Percentiles rank a stretch among this genome's conserved stretches.
Conservation (phyloP, 2,329 filamentous ascomycete species). For the Colletotrichum graminicola region DNA sequence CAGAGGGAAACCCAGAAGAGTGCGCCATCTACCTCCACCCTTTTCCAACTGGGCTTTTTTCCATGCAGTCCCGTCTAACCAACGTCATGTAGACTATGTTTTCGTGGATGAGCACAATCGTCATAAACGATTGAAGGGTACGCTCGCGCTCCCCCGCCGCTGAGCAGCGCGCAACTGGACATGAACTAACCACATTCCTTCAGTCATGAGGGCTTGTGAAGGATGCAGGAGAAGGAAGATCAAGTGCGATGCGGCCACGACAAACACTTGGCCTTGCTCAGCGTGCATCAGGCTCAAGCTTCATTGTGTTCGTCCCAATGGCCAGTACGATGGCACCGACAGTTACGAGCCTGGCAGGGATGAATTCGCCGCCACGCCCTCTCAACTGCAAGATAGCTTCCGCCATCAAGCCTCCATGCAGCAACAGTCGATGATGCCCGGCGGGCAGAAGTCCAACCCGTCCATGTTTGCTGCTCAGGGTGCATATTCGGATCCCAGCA, state of each 20-base stretch:
- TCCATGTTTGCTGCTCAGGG: conserved; percentile 63
- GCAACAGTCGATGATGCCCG: conserved; percentile 59
- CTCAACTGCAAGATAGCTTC: conserved; percentile 59
- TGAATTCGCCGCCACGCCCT: conserved; percentile 52
- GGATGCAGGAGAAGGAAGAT: conserved; percentile 96
- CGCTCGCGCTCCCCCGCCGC: conserved; percentile 39
- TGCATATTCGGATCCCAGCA: conserved; percentile 60
- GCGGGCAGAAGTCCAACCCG: conserved; percentile 55
- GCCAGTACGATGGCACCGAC: conserved; percentile 76
- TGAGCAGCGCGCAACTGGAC: conserved; percentile 9
- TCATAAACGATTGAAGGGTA: conserved; percentile 96
- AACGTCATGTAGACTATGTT: conserved; percentile 81
- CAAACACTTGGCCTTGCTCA: conserved; percentile 97
- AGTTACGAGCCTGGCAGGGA: conserved; percentile 58
- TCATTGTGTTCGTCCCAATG: conserved; percentile 90
- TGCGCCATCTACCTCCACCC: conserved; percentile 59
- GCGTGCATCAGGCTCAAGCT: conserved; percentile 93
- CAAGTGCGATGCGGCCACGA: conserved; percentile 96
- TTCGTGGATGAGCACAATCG: conserved; percentile 99
- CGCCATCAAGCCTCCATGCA: conserved; percentile 66
- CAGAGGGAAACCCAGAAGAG: conserved; percentile 85
- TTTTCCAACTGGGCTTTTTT: conserved; percentile 4
- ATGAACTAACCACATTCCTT: conserved; percentile 21
- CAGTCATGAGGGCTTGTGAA: conserved; percentile 97
- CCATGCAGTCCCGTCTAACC: conserved; percentile 47